phyloP scores from a whole-genome alignment of 768 basidiomycete genomes.

The Amanita pseudoporphyria region DNA sequence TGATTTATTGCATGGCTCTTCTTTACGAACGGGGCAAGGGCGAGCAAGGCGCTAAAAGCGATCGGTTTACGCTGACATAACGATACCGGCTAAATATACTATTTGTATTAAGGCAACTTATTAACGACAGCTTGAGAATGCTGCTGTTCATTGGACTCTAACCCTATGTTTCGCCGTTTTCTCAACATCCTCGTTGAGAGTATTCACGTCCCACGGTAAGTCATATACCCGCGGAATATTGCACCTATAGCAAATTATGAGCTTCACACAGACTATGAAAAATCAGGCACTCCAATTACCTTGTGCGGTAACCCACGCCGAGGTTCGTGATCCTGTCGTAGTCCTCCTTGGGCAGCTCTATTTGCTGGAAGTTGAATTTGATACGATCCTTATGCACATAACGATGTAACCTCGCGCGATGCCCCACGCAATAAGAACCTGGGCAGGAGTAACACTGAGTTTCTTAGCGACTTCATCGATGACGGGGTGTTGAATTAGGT shows the following conservation, averaged over 20 bases:
- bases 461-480: conserved; percentile 55
- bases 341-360: conserved; percentile 56
- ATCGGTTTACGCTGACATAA: too few species aligned
- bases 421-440: conserved; percentile 81
- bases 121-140: not conserved
- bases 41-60: not conserved
- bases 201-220: conserved; percentile 61
- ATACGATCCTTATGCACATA: conserved; percentile 64
- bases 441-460: conserved; percentile 60
- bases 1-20: not conserved
- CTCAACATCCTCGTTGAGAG: conserved; percentile 61
- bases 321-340: conserved; percentile 48
- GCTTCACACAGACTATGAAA: too few species aligned
- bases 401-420: conserved; percentile 67
- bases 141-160: conserved; percentile 16
- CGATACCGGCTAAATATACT: not conserved
- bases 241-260: conserved; percentile 26
- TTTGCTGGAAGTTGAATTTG: conserved; percentile 68
- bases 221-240: conserved; percentile 54
- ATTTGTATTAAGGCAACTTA: not conserved
- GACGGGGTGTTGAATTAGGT: conserved; percentile 56
- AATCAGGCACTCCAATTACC: conserved; percentile 18
- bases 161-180: conserved; percentile 24
- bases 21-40: not conserved
- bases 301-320: conserved; percentile 35